phyloP scores from a whole-genome alignment of 75 land plant species.

The Cunninghamia lanceolata region DNA sequence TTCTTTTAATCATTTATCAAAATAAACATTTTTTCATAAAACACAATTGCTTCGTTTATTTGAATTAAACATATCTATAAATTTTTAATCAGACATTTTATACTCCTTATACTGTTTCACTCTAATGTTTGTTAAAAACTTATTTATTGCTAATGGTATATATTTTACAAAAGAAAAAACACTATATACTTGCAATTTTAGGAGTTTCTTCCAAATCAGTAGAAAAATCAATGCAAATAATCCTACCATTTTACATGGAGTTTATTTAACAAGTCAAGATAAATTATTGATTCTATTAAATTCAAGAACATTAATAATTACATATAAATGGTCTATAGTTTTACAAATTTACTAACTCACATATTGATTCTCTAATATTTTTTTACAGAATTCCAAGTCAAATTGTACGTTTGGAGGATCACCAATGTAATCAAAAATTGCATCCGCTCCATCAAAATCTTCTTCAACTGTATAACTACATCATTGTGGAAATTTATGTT shows the following conservation, averaged over 20 bases:
- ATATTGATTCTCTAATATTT: not conserved
- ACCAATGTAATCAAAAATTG: slow-evolving; percentile 17
- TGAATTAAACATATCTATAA: no score
- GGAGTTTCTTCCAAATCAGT: no score
- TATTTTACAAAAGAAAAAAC: not conserved
- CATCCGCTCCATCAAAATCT: slow-evolving; percentile 16
- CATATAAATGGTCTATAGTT: not conserved
- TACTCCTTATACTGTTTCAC: no score
- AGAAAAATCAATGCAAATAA: no score
- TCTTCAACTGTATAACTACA: slow-evolving; percentile 16
- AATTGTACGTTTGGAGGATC: slow-evolving; percentile 10
- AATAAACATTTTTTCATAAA: no score
- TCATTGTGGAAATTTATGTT: not conserved
- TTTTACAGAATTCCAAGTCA: slow-evolving; percentile 8
- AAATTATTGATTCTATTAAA: not conserved
- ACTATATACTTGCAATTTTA: no score
- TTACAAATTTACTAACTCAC: not conserved
- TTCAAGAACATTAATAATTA: not conserved
- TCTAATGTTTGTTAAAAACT: no score
- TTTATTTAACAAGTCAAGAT: not conserved
- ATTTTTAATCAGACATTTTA: no score
- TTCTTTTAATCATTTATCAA: no score
- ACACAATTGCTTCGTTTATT: no score
- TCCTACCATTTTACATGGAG: not conserved
- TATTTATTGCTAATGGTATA: no score